phyloP scores from a whole-genome alignment of 1,284 basidiomycete species.

The Apiotrichum akiyoshidainum region DNA sequence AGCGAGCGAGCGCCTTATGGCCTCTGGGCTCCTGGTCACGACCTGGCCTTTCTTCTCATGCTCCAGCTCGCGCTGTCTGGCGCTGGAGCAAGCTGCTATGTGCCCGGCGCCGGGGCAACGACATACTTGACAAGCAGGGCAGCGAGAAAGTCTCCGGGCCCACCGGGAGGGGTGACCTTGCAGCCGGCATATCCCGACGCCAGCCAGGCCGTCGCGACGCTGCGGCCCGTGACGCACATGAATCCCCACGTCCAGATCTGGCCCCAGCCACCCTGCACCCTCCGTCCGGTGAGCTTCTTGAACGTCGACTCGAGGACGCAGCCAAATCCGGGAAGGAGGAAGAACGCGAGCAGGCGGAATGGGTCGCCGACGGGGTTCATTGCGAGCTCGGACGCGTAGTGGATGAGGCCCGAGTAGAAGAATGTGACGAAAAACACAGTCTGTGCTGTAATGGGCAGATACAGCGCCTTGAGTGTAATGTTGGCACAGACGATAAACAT shows the following conservation, averaged over 20 bases:
- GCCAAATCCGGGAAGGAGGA: slow-evolving; percentile 38
- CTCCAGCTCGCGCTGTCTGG: no score
- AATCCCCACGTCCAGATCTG: slow-evolving; percentile 27
- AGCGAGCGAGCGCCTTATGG: no score
- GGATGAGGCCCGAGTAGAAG: slow-evolving; percentile 39
- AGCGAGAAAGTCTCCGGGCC: slow-evolving; percentile 3
- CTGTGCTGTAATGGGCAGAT: slow-evolving; percentile 25
- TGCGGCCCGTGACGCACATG: slow-evolving; percentile 23
- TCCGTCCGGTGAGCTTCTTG: slow-evolving; percentile 22
- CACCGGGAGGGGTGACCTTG: slow-evolving; percentile 1
- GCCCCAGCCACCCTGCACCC: slow-evolving; percentile 36
- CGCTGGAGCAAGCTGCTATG: no score
- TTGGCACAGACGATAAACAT: neutral
- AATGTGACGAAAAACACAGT: slow-evolving; percentile 34
- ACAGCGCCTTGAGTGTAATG: slow-evolving; percentile 5
- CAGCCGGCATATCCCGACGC: slow-evolving; percentile 14
- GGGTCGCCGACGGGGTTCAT: slow-evolving; percentile 28
- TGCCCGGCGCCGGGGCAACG: neutral
- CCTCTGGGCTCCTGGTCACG: no score
- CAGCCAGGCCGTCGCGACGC: slow-evolving; percentile 31
- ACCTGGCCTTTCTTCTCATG: no score
- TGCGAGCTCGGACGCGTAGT: slow-evolving; percentile 39
- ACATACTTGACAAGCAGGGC: neutral
- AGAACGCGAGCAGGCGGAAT: slow-evolving; percentile 28
- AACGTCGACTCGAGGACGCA: slow-evolving; percentile 20